Conservation (phyloP, 345 rosid species). For the Sonneratia alba region DNA sequence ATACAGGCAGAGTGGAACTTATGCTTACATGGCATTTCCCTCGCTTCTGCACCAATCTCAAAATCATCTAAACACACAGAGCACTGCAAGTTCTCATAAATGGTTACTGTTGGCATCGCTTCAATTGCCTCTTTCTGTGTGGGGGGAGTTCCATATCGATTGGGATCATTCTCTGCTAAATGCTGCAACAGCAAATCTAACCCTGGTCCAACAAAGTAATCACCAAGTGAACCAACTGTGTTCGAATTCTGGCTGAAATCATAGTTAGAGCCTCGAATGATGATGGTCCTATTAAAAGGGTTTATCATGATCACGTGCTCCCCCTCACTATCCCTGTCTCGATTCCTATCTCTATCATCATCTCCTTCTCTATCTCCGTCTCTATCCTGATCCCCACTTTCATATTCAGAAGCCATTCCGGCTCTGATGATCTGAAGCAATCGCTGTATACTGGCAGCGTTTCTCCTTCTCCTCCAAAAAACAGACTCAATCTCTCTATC, state of each 20-base stretch:
- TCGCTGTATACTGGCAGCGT: constrained; percentile 59
- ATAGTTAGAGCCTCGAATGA: constrained; percentile 38
- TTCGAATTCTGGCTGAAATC: constrained; percentile 33
- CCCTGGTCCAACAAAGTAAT: constrained; percentile 78
- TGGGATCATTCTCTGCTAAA: constrained; percentile 64
- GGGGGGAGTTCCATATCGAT: constrained; percentile 76
- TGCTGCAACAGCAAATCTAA: constrained; percentile 67
- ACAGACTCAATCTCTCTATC: constrained; percentile 64
- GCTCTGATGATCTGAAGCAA: constrained; percentile 73
- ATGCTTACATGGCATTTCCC: constrained; percentile 89
- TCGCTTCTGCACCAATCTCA: constrained; percentile 50
- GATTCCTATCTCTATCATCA: constrained; percentile 7
- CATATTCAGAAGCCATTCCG: constrained; percentile 59
- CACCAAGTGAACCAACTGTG: constrained; percentile 49
- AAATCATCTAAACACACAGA: constrained; percentile 81
- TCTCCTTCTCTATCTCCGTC: constrained; percentile 12
- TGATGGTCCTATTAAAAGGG: constrained; percentile 49
- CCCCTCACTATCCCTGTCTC: constrained; percentile 30
- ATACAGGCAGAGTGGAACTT: constrained; percentile 66
- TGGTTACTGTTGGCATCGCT: constrained; percentile 37
- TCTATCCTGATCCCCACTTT: constrained; percentile 9
- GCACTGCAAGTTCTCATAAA: constrained; percentile 53
- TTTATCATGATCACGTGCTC: constrained; percentile 46
- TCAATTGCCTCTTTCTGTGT: constrained; percentile 70
- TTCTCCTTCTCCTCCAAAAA: constrained; percentile 52